Evolutionary conservation across 805 yeast species (phyloP), one percentile per base, ranked within the genome.

Genomic region (Nakazawaea anatomiae): DNA sequence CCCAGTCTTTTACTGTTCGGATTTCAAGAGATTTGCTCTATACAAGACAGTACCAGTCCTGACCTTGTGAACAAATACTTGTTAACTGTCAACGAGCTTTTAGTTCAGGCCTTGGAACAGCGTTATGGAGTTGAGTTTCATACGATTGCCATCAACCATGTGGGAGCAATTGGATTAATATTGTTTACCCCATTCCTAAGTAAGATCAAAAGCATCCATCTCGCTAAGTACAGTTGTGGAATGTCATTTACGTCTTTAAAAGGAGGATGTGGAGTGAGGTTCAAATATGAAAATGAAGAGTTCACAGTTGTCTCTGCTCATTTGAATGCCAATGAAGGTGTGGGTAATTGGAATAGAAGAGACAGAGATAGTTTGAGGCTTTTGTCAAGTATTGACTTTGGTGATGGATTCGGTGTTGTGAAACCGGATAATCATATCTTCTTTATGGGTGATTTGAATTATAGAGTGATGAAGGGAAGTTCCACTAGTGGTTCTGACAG

Each of bases 371-470:
- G 80, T 36, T 57, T 66, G 35, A 65, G 68, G 3, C 65, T 88
- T 3, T 71, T 82, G 58, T 70, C 78, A 34, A 74, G 79, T 4
- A 60, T 87, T 44, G 79, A 75, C 50, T 83, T 86, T 60, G 76
- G 74, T 10, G 85, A 83, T 56, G 83, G 80, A 4, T 73, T 64
- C 58, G 76, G 81, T 28, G 65, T 77, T 29, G 61, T 82, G 42
- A 77, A 76, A 54, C 81, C 83, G 0, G 57, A 66, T 1, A 58
- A 75, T 9, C 96, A 87, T 61, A 66, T 83, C 5, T 85, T 90
- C 59, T 64, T 90, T 48, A 67, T 88, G 74, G 98, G 98, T 0
- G 98, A 91, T 65, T 70, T 91, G 58, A 91, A 91, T 62, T 91
- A 87, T 64, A 72, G 98, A 42, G 76, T 85, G 18, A 56, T 60